These are phyloP conservation scores for Penicillium atrosanguineum DNA, from an alignment of 495 filamentous ascomycete genomes.

Conservation along the genomic window DNA sequence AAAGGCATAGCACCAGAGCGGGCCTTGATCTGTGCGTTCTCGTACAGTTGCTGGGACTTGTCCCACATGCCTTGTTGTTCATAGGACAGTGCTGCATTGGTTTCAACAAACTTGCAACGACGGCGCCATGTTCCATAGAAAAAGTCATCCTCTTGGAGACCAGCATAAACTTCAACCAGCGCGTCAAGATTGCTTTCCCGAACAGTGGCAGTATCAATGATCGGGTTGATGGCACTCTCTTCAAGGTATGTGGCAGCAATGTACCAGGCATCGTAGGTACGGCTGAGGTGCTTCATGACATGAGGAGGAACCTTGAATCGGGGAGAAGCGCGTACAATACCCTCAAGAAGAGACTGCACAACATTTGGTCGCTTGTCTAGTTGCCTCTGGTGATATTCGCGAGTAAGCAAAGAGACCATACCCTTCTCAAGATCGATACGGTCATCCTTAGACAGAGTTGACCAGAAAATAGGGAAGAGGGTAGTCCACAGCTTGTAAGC, in stretches of 20 bases:
- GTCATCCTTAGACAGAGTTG: conserved; percentile 80
- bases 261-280: conserved; percentile 95
- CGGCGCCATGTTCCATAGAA: conserved; percentile 98
- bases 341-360: conserved; percentile 84
- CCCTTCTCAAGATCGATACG: conserved; percentile 88
- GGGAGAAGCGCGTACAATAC: conserved; percentile 75
- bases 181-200: conserved; percentile 95
- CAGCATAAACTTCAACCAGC: conserved; percentile 83
- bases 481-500: conserved; percentile 86
- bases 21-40: conserved; percentile 94
- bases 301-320: conserved; percentile 91
- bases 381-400: conserved; percentile 91
- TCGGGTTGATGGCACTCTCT: conserved; percentile 74
- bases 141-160: conserved; percentile 89
- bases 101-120: conserved; percentile 91
- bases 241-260: conserved; percentile 82
- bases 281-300: conserved; percentile 88
- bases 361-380: conserved; percentile 94
- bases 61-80: conserved; percentile 99
- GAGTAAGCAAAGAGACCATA: conserved; percentile 79
- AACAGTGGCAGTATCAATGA: conserved; percentile 76
- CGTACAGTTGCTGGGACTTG: conserved; percentile 93
- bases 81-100: conserved; percentile 92
- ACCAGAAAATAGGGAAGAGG: conserved; percentile 92
- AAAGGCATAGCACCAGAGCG: conserved; percentile 89